phyloP scores from a whole-genome alignment of 2,329 filamentous ascomycete species.

The Nemania diffusa region DNA sequence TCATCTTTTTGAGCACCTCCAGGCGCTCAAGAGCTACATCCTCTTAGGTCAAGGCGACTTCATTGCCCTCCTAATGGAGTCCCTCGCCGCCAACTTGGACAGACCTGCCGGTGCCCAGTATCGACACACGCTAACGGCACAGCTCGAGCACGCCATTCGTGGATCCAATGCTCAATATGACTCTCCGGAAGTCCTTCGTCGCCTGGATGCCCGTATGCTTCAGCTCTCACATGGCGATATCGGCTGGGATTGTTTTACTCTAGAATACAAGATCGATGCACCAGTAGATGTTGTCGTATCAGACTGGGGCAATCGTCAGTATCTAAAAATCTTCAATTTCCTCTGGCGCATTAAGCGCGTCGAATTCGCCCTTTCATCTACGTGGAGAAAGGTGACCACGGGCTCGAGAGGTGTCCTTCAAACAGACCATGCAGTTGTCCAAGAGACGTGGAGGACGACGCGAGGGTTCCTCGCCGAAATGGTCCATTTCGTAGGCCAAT shows the following conservation, averaged over 20 bases:
- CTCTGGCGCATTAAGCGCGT: slow-evolving; percentile 98
- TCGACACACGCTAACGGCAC: slow-evolving; percentile 95
- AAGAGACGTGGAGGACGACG: slow-evolving; percentile 87
- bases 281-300: slow-evolving; percentile 98
- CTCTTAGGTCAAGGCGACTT: slow-evolving; percentile 96
- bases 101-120: slow-evolving; percentile 97
- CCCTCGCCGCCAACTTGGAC: slow-evolving; percentile 89
- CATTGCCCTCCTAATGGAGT: slow-evolving; percentile 96
- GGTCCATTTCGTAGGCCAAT: slow-evolving; percentile 96
- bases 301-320: slow-evolving; percentile 93
- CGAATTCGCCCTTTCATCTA: slow-evolving; percentile 89
- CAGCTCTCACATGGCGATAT: slow-evolving; percentile 97
- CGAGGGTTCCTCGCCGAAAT: slow-evolving; percentile 93
- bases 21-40: slow-evolving; percentile 93
- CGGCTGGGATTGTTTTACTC: slow-evolving; percentile 98
- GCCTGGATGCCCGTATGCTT: slow-evolving; percentile 97
- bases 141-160: slow-evolving; percentile 95
- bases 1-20: slow-evolving; percentile 90
- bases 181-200: slow-evolving; percentile 86
- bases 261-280: slow-evolving; percentile 98
- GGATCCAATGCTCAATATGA: slow-evolving; percentile 98
- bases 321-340: slow-evolving; percentile 99
- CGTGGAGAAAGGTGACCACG: slow-evolving; percentile 96
- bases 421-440: slow-evolving; percentile 74
- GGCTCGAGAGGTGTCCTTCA: slow-evolving; percentile 91